These are phyloP conservation scores for Fusarium pseudograminearum DNA, from an alignment of 2,329 filamentous ascomycete genomes.

Conservation along the genomic window DNA sequence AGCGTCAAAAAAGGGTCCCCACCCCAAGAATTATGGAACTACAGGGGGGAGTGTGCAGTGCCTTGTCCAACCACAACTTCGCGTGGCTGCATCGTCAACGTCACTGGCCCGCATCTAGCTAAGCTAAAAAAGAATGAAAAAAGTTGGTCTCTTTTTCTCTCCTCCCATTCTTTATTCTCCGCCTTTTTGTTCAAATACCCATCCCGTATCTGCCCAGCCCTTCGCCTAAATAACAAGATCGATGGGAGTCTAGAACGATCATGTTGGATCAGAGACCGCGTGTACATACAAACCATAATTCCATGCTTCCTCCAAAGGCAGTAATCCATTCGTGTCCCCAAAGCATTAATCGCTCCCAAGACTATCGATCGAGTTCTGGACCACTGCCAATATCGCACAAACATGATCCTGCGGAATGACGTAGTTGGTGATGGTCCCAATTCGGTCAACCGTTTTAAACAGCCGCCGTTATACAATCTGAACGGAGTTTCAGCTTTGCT, in stretches of 20 bases:
- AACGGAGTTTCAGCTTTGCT: constrained; percentile 22
- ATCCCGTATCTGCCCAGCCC: not conserved
- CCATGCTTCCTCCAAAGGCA: not conserved
- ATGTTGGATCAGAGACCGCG: not conserved
- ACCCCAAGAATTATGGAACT: constrained; percentile 23
- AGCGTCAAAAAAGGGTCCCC: constrained; percentile 49
- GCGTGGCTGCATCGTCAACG: constrained; percentile 43
- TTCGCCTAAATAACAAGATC: constrained; percentile 4
- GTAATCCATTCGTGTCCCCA: not conserved
- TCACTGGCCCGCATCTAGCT: constrained; percentile 40
- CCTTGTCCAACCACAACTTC: constrained; percentile 35
- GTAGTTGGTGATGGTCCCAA: constrained; percentile 30
- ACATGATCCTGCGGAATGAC: constrained; percentile 37
- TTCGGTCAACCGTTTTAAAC: constrained; percentile 25
- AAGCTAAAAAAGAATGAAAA: not conserved
- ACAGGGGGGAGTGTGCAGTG: constrained; percentile 22
- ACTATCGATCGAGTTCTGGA: constrained; percentile 21
- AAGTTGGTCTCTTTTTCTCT: not conserved
- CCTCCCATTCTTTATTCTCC: constrained; percentile 21
- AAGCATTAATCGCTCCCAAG: constrained; percentile 1
- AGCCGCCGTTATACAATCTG: not conserved
- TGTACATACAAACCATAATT: not conserved
- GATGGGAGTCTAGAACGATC: constrained; percentile 28
- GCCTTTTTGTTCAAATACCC: constrained; percentile 21
- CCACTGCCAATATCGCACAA: constrained; percentile 7